Evolutionary conservation across 2,329 filamentous ascomycete genomes (phyloP), one percentile per base, ranked within the genome.

Genomic region (Ophiostoma ulmi): DNA sequence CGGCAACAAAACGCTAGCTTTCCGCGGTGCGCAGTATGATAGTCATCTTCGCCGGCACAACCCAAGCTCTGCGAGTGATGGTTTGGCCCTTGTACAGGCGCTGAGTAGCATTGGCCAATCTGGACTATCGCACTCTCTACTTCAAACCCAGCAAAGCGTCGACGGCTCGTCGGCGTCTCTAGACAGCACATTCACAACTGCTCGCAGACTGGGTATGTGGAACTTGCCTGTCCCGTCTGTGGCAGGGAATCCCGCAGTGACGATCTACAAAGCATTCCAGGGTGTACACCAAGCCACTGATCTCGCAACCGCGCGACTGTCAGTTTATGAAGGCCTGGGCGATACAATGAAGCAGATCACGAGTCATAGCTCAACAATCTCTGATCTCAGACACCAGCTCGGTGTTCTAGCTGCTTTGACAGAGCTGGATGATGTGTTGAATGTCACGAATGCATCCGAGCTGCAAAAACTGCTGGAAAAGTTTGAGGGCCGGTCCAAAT

Each of bases 21-120:
- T 98, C 75, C 90, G 94, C 72, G 93, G 94, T 41, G 95, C 95
- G 48, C 91, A 94, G 74, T 92, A 96, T 75, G 94, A 99, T 78
- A 94, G 91, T 74, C 89, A 94, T 72, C 86, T 97, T 75, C 88
- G 90, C 39, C 83, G 84, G 38, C 81, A 84, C 26, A 85, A 90
- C 22, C 44, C 84, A 35, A 80, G 83, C 5, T 85, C 87, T 3
- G 79, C 83, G 11, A 74, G 82, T 1, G 92, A 94, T 77, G 86
- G 86, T 0, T 83, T 89, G 71, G 90, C 89, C 7, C 83, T 97
- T 13, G 85, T 97, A 1, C 89, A 88, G 72, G 91, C 93, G 2
- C 83, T 99, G 5, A 90, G 92, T 71, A 88, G 86, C 58, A 87
- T 97, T 7, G 95, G 95, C 48, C 85, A 97, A 65, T 90, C 94